Conservation (phyloP, 2,329 filamentous ascomycete species). For the Fusarium sp. region DNA sequence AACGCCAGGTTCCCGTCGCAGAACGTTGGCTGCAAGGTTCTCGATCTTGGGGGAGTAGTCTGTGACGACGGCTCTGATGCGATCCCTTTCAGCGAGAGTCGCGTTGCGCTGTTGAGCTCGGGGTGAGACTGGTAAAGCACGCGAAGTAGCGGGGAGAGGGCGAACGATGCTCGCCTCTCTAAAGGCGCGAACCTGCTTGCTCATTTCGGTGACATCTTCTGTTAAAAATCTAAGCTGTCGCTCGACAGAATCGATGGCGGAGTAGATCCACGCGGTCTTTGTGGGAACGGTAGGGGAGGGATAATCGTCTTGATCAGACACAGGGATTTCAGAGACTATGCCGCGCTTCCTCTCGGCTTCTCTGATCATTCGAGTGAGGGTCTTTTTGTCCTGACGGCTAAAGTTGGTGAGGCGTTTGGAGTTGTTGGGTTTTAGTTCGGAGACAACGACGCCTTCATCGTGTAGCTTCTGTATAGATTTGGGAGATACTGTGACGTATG, state of each 20-base stretch:
- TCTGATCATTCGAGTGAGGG: neutral
- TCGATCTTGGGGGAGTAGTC: neutral
- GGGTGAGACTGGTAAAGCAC: neutral
- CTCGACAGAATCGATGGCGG: constrained; percentile 11
- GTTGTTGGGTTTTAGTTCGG: neutral
- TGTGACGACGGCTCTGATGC: neutral
- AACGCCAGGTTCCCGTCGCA: neutral
- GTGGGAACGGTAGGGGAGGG: neutral
- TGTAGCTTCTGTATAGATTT: constrained; percentile 19
- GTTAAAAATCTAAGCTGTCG: neutral
- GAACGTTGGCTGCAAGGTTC: neutral
- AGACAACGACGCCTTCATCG: neutral
- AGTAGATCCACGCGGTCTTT: constrained; percentile 13
- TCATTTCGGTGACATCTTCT: neutral
- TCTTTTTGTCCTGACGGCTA: neutral
- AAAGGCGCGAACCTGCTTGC: constrained; percentile 1
- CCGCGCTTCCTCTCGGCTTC: neutral
- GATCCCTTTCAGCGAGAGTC: constrained; percentile 9
- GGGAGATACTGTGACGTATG: constrained; percentile 28
- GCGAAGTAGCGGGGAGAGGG: neutral
- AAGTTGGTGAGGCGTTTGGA: neutral
- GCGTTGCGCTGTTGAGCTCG: neutral
- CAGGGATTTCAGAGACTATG: neutral
- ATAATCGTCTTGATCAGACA: neutral
- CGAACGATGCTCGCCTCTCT: neutral